Percentiles rank a stretch among this genome's conserved stretches.
Evolutionary conservation across 2,329 filamentous ascomycete species (phyloP).

Genomic region (Epichloe scottii): DNA sequence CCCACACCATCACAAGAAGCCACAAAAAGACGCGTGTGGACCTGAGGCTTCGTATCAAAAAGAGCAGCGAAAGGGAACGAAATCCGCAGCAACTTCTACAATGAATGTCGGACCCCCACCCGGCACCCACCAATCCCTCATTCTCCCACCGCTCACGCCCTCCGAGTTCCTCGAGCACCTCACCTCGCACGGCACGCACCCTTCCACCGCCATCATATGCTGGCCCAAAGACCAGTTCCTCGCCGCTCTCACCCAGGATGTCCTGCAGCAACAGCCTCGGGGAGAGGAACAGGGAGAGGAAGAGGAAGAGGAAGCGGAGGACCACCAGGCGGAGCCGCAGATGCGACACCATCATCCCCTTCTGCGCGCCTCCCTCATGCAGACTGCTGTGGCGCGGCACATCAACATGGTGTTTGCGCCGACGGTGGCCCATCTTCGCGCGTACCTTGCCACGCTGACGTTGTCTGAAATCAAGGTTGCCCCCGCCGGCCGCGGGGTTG

Average conservation of each 20-base stretch:
- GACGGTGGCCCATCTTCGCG: constrained; percentile 64
- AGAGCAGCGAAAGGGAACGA: neutral
- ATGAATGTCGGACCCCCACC: neutral
- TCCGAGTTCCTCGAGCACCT: constrained; percentile 54
- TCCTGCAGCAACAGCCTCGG: constrained; percentile 19
- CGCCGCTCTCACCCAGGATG: constrained; percentile 38
- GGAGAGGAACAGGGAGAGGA: neutral
- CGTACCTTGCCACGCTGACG: constrained; percentile 52
- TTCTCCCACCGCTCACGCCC: constrained; percentile 41
- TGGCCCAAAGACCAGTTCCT: constrained; percentile 53
- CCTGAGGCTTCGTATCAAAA: neutral
- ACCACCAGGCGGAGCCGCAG: neutral
- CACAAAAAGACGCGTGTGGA: neutral
- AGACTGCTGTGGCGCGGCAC: constrained; percentile 55
- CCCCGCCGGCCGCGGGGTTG: constrained; percentile 17
- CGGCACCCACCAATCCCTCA: constrained; percentile 20
- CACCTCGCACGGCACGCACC: constrained; percentile 39
- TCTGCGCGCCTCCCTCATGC: constrained; percentile 52
- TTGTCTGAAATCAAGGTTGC: constrained; percentile 22
- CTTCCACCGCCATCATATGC: constrained; percentile 61
- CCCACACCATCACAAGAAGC: too few relatives aligned
- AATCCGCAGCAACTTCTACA: too few relatives aligned
- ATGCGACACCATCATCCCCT: constrained; percentile 21
- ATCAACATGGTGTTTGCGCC: constrained; percentile 62
- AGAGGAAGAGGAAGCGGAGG: too few relatives aligned